These are phyloP conservation scores for Entomortierella beljakovae DNA, from an alignment of 192 early-diverging fungal species.

Conservation along the genomic window DNA sequence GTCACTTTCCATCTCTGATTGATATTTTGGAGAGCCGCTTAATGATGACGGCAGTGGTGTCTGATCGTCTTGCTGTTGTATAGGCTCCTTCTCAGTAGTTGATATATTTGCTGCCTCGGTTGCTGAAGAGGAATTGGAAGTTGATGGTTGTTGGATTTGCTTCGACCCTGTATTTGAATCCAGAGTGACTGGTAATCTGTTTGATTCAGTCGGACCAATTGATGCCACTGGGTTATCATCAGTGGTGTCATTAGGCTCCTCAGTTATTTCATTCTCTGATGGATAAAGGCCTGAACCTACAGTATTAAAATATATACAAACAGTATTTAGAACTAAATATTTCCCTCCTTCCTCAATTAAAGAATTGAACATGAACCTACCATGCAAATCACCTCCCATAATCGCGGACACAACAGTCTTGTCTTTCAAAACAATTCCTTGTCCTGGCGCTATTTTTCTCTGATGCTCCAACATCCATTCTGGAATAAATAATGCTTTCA, in stretches of 20 bases:
- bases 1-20: neutral
- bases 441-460: neutral
- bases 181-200: neutral
- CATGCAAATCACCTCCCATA: conserved; percentile 27
- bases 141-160: neutral
- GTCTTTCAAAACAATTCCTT: conserved; percentile 29
- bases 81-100: neutral
- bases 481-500: conserved; percentile 35
- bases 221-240: neutral
- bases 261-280: neutral
- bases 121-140: neutral
- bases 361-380: neutral
- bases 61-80: no score
- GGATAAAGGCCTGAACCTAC: conserved; percentile 27
- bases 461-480: conserved; percentile 19
- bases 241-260: neutral
- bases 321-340: neutral
- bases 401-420: conserved; percentile 15
- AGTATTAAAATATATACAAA: neutral
- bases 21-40: neutral
- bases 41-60: neutral
- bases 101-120: neutral
- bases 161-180: neutral
- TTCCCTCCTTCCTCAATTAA: neutral
- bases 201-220: neutral